Conservation (phyloP, 2,329 filamentous ascomycete genomes). For the Aureobasidium sp. region DNA sequence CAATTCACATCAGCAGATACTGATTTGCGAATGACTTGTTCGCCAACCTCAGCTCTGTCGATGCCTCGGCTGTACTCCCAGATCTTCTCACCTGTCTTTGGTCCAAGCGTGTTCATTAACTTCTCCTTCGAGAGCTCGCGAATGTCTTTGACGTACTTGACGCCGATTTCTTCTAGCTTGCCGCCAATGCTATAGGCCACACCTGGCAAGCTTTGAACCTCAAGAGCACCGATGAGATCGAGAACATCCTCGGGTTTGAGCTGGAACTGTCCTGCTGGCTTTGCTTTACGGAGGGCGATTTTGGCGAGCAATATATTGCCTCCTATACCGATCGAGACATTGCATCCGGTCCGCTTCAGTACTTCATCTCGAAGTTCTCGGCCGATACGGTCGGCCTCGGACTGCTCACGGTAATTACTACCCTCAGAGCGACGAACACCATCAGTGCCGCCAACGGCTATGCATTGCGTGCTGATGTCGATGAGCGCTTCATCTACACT, state of each 20-base stretch:
- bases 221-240: constrained; percentile 67
- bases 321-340: constrained; percentile 89
- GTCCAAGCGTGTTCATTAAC: constrained; percentile 66
- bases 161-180: constrained; percentile 79
- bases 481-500: constrained; percentile 93
- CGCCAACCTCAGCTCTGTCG: constrained; percentile 76
- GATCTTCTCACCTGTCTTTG: constrained; percentile 86
- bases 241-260: constrained; percentile 74
- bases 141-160: constrained; percentile 77
- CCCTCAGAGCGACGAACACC: constrained; percentile 60
- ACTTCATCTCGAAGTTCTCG: constrained; percentile 60
- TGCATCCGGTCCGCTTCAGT: constrained; percentile 69
- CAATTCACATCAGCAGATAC: constrained; percentile 97
- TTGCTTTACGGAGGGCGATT: constrained; percentile 81
- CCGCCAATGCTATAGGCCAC: constrained; percentile 86
- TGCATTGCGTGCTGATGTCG: constrained; percentile 68
- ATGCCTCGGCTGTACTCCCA: constrained; percentile 88
- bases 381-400: constrained; percentile 67
- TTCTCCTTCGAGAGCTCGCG: constrained; percentile 69
- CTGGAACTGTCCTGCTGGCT: constrained; percentile 88
- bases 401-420: constrained; percentile 69
- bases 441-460: constrained; percentile 58
- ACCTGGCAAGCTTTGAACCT: constrained; percentile 76
- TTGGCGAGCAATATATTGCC: constrained; percentile 87
- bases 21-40: constrained; percentile 80